Conservation (phyloP, 805 yeast species). For the Yarrowia bubula region DNA sequence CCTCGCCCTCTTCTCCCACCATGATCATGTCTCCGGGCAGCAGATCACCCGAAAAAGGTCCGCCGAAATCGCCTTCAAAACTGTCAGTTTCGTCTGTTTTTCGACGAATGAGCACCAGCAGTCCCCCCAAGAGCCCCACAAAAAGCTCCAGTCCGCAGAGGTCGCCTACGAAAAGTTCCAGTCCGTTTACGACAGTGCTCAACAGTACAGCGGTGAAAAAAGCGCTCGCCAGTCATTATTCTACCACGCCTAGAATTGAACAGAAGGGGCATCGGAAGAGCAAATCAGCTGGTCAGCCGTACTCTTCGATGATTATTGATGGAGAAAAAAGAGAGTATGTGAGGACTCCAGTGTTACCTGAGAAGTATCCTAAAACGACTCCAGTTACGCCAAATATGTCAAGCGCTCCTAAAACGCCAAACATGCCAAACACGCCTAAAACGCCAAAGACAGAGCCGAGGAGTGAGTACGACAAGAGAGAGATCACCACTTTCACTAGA, state of each 20-base stretch:
- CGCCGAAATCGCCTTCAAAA: neutral
- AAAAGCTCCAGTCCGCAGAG: neutral
- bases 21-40: conserved; percentile 2
- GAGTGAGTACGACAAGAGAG: no score
- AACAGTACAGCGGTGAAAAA: neutral
- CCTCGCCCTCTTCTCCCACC: neutral
- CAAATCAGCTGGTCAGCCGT: neutral
- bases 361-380: neutral
- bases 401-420: neutral
- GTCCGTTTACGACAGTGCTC: neutral
- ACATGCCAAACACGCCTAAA: neutral
- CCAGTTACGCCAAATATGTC: neutral
- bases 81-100: neutral
- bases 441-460: neutral
- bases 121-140: conserved; percentile 3
- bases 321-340: neutral
- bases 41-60: conserved; percentile 2
- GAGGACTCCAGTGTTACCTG: neutral
- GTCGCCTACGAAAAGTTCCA: neutral
- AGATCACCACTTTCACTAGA: no score
- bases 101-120: neutral
- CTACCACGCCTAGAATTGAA: neutral
- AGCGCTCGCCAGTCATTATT: neutral
- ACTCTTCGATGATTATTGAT: conserved; percentile 1
- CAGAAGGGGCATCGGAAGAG: neutral